These are phyloP conservation scores for Artemisia tridentata DNA, from an alignment of 129 eudicot genomes.

Conservation along the genomic window DNA sequence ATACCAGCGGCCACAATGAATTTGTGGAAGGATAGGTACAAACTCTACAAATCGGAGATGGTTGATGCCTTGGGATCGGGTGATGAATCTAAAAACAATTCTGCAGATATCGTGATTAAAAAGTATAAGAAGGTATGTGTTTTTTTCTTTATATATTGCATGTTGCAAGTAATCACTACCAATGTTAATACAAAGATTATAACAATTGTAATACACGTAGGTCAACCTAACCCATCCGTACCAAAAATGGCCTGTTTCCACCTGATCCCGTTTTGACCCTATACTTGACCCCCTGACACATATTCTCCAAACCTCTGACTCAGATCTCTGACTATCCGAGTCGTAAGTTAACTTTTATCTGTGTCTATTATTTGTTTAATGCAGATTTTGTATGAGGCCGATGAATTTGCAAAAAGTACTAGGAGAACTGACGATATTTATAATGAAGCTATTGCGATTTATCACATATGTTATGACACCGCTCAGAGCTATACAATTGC, in stretches of 20 bases:
- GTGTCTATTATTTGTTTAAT: not conserved
- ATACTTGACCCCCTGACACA: too few relatives aligned
- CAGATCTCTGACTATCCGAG: too few relatives aligned
- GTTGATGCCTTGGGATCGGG: constrained; percentile 22
- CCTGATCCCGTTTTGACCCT: too few relatives aligned
- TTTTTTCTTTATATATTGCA: not conserved
- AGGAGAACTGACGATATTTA: constrained; percentile 38
- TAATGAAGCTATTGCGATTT: constrained; percentile 59
- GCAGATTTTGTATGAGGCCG: constrained; percentile 37
- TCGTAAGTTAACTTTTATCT: too few relatives aligned
- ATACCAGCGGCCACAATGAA: constrained; percentile 35
- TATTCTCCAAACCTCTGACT: too few relatives aligned
- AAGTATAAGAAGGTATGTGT: constrained; percentile 56
- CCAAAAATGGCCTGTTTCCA: too few relatives aligned
- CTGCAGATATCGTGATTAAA: constrained; percentile 42
- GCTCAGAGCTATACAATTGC: constrained; percentile 21
- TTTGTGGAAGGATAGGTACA: constrained; percentile 45
- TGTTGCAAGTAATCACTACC: not conserved
- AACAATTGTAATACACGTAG: too few relatives aligned
- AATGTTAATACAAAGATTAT: not conserved
- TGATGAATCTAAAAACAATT: constrained; percentile 30
- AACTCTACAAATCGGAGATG: constrained; percentile 51
- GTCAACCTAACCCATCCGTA: too few relatives aligned
- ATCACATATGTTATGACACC: constrained; percentile 45
- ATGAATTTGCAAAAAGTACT: constrained; percentile 34